These are phyloP conservation scores for Fusarium longipes DNA, from an alignment of 2,329 filamentous ascomycete species.

Conservation along the genomic window DNA sequence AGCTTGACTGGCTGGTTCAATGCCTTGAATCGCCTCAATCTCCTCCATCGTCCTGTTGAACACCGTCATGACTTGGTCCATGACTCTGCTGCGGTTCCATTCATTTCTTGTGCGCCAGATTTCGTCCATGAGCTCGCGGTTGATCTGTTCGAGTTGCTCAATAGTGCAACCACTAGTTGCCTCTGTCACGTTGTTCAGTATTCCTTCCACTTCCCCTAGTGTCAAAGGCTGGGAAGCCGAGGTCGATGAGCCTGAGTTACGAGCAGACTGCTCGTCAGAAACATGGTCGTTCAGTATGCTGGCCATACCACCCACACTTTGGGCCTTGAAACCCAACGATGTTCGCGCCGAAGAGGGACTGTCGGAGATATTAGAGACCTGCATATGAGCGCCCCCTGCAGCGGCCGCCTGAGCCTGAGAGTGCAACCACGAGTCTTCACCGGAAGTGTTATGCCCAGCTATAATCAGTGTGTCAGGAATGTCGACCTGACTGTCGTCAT, in stretches of 20 bases:
- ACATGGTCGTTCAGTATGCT: conserved; percentile 57
- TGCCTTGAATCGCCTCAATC: conserved; percentile 67
- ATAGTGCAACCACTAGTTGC: conserved; percentile 83
- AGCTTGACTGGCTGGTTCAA: conserved; percentile 58
- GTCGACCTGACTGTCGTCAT: conserved; percentile 52
- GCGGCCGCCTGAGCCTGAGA: conserved; percentile 67
- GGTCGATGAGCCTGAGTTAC: conserved; percentile 52
- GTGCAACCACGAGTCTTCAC: conserved; percentile 67
- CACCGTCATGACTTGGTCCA: conserved; percentile 69
- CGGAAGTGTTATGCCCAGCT: conserved; percentile 60
- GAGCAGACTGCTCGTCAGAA: conserved; percentile 50
- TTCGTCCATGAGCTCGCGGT: conserved; percentile 88
- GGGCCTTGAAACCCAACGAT: conserved; percentile 51
- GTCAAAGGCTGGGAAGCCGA: conserved; percentile 61
- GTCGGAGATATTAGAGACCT: conserved; percentile 44
- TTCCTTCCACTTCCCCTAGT: conserved; percentile 63
- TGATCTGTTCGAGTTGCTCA: conserved; percentile 95
- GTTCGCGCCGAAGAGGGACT: conserved; percentile 53
- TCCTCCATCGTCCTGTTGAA: conserved; percentile 82
- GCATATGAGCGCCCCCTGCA: conserved; percentile 52
- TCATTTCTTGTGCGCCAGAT: conserved; percentile 84
- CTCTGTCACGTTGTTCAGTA: conserved; percentile 72
- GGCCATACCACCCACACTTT: conserved; percentile 42
- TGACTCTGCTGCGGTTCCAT: conserved; percentile 84
- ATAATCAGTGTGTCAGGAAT: conserved; percentile 66